Percentiles rank a stretch among this genome's conserved stretches.
phyloP scores from a whole-genome alignment of 2,329 filamentous ascomycete genomes.

The Ramularia collo-cygni region DNA sequence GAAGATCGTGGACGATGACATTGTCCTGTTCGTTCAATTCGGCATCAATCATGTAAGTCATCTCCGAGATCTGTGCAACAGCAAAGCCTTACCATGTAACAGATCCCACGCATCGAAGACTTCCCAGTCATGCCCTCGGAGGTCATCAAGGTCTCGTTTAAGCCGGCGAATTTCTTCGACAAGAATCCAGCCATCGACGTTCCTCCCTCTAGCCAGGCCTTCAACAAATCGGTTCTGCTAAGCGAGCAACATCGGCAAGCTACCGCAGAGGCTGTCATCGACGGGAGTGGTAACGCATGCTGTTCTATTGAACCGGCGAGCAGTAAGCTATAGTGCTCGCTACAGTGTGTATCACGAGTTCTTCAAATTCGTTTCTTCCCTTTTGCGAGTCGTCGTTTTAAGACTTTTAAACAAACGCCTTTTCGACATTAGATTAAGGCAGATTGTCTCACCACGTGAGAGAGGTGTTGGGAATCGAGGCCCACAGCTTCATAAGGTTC shows the following conservation, averaged over 20 bases:
- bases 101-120: conserved; percentile 48
- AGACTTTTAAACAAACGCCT: too few relatives aligned
- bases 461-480: too few relatives aligned
- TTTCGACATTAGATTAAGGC: too few relatives aligned
- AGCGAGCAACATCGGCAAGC: conserved; percentile 14
- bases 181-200: conserved; percentile 55
- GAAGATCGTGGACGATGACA: conserved; percentile 48
- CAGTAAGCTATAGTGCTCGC: too few relatives aligned
- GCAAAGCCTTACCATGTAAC: conserved; percentile 21
- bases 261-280: conserved; percentile 2
- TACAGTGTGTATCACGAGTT: too few relatives aligned
- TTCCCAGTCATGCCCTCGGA: conserved; percentile 55
- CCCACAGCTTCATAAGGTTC: too few relatives aligned
- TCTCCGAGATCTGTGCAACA: neutral
- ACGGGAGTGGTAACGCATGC: conserved; percentile 4
- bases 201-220: conserved; percentile 42
- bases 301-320: neutral
- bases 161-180: conserved; percentile 51
- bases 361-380: too few relatives aligned
- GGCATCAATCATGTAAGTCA: conserved; percentile 48
- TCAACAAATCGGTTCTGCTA: conserved; percentile 37
- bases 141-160: conserved; percentile 50
- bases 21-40: conserved; percentile 53
- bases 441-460: too few relatives aligned
- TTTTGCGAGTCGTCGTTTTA: too few relatives aligned